Conservation (phyloP, 495 filamentous ascomycete genomes). For the Darksidea phi region DNA sequence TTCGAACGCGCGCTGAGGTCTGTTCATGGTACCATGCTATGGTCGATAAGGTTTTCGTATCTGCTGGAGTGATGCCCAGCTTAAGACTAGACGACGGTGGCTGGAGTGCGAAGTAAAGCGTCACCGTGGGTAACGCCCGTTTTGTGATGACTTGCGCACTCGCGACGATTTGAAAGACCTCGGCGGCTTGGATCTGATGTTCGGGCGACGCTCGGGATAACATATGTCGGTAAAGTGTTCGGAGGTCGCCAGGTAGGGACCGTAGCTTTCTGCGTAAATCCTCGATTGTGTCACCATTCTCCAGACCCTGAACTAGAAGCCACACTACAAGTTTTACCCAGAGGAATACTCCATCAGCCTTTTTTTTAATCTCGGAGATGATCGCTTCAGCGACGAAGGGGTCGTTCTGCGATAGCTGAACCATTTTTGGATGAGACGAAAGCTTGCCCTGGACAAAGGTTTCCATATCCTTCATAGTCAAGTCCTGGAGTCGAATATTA, state of each 20-base stretch:
- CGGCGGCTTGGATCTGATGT: constrained; percentile 1
- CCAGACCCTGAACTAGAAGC: constrained; percentile 1
- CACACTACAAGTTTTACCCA: not conserved
- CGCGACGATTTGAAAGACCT: not conserved
- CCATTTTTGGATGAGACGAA: not conserved
- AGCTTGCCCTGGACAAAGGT: not conserved
- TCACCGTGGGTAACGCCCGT: not conserved
- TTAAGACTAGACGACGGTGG: not conserved
- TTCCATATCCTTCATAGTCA: not conserved
- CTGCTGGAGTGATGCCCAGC: too few relatives aligned
- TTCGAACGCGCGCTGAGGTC: not conserved
- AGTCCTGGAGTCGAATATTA: not conserved
- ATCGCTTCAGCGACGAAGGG: not conserved
- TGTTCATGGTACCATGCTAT: not conserved
- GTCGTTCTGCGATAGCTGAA: not conserved
- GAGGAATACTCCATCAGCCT: constrained; percentile 3
- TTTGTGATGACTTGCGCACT: not conserved
- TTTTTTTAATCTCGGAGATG: not conserved
- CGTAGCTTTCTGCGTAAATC: not conserved
- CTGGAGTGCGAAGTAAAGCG: not conserved
- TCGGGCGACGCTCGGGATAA: not conserved
- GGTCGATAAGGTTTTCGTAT: too few relatives aligned
- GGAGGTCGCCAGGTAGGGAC: not conserved
- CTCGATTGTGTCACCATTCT: not conserved
- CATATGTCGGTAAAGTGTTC: constrained; percentile 7